phyloP scores from a whole-genome alignment of 441 rosid species.

The Bruguiera hainesii region DNA sequence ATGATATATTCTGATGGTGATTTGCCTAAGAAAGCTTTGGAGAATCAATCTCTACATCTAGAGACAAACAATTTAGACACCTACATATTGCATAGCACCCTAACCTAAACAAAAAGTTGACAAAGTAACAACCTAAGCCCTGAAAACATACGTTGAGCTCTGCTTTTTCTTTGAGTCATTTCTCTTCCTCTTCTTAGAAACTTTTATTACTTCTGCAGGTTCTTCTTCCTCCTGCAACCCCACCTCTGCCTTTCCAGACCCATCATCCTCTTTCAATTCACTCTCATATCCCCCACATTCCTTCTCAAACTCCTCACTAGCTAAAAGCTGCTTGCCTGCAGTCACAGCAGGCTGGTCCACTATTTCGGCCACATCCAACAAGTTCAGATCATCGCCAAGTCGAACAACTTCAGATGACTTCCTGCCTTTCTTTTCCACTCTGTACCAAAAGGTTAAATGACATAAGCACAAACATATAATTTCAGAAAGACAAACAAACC shows the following conservation, averaged over 20 bases:
- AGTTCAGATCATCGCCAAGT: conserved; percentile 30
- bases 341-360: conserved; percentile 32
- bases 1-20: too few species aligned
- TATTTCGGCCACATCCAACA: conserved; percentile 31
- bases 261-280: conserved; percentile 46
- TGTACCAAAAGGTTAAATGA: conserved; percentile 22
- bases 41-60: too few species aligned
- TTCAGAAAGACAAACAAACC: too few species aligned
- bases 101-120: neutral
- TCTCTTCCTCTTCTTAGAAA: conserved; percentile 82
- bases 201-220: conserved; percentile 25
- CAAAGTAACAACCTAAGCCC: neutral
- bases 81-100: neutral
- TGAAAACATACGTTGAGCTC: conserved; percentile 43
- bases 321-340: conserved; percentile 45
- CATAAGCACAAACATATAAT: neutral
- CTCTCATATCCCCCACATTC: conserved; percentile 61
- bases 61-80: too few species aligned
- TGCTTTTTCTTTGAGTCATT: conserved; percentile 56
- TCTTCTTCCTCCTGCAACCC: conserved; percentile 25
- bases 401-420: conserved; percentile 25
- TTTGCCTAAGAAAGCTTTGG: too few species aligned
- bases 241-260: conserved; percentile 24
- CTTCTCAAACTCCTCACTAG: conserved; percentile 62
- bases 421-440: conserved; percentile 58